phyloP scores from a whole-genome alignment of 108 stramenopile genomes.

The Skeletonema tropicum region DNA sequence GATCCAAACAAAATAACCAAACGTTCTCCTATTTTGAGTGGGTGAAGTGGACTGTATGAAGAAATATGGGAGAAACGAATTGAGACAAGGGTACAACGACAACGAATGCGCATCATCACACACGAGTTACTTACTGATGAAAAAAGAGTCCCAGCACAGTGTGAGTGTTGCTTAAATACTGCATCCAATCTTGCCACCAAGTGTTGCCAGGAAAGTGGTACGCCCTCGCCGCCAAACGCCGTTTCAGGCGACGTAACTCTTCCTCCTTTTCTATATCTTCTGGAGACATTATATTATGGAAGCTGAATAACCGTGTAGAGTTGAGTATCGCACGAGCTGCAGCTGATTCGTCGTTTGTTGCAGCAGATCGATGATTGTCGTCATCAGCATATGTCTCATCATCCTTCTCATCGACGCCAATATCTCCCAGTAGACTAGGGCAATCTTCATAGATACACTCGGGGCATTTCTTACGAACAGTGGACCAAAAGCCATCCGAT shows the following conservation, averaged over 20 bases:
- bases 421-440: slow-evolving; percentile 20
- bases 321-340: not conserved
- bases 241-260: slow-evolving; percentile 41
- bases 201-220: slow-evolving; percentile 53
- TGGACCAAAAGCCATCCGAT: slow-evolving; percentile 21
- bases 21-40: slow-evolving; percentile 39
- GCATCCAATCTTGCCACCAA: slow-evolving; percentile 56
- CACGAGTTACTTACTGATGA: slow-evolving; percentile 28
- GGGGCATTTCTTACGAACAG: slow-evolving; percentile 46
- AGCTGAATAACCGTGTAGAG: slow-evolving; percentile 5
- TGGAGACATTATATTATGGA: not conserved
- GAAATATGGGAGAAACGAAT: not conserved
- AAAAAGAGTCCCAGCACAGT: slow-evolving; percentile 54
- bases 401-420: not conserved
- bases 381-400: not conserved
- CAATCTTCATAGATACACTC: slow-evolving; percentile 50
- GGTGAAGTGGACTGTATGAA: slow-evolving; percentile 34
- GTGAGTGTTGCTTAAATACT: slow-evolving; percentile 49
- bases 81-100: not conserved
- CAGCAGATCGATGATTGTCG: not conserved
- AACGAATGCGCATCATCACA: not conserved
- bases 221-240: slow-evolving; percentile 44
- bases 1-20: slow-evolving; percentile 46
- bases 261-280: slow-evolving; percentile 49
- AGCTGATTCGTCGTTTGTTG: not conserved